These are phyloP conservation scores for Phanerodontia chrysosporium DNA, from an alignment of 768 basidiomycete species.

Conservation along the genomic window DNA sequence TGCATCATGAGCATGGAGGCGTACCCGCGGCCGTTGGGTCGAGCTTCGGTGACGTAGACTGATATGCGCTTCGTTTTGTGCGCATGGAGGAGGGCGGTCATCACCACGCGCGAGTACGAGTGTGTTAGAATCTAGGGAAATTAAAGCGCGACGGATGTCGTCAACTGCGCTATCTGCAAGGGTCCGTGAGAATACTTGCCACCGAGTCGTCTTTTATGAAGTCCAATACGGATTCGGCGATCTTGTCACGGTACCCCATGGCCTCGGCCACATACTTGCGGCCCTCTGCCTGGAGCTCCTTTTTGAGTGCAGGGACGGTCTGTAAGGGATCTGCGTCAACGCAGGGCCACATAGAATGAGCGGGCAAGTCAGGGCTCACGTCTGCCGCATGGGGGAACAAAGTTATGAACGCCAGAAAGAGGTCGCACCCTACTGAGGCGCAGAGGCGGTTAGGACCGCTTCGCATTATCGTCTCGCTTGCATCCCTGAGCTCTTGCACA, in stretches of 20 bases:
- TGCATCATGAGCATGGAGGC: conserved; percentile 23
- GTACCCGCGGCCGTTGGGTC: conserved; percentile 85
- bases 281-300: conserved; percentile 78
- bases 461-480: conserved; percentile 57
- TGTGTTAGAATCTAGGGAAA: conserved; percentile 83
- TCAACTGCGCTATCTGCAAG: conserved; percentile 12
- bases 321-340: conserved; percentile 27
- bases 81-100: conserved; percentile 86
- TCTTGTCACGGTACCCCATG: conserved; percentile 81
- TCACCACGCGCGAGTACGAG: conserved; percentile 93
- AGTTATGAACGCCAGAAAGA: conserved; percentile 88
- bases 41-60: conserved; percentile 96
- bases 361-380: conserved; percentile 38
- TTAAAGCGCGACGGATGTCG: neutral
- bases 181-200: conserved; percentile 35
- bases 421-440: conserved; percentile 83
- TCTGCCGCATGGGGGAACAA: conserved; percentile 77
- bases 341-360: conserved; percentile 9
- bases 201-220: conserved; percentile 96
- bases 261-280: conserved; percentile 74
- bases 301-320: conserved; percentile 84
- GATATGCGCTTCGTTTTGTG: conserved; percentile 91
- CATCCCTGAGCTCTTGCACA: conserved; percentile 75
- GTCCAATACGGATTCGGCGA: conserved; percentile 81
- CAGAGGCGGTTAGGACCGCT: conserved; percentile 77